Conservation (phyloP, 495 filamentous ascomycete genomes). For the Lasiosphaeria miniovina region DNA sequence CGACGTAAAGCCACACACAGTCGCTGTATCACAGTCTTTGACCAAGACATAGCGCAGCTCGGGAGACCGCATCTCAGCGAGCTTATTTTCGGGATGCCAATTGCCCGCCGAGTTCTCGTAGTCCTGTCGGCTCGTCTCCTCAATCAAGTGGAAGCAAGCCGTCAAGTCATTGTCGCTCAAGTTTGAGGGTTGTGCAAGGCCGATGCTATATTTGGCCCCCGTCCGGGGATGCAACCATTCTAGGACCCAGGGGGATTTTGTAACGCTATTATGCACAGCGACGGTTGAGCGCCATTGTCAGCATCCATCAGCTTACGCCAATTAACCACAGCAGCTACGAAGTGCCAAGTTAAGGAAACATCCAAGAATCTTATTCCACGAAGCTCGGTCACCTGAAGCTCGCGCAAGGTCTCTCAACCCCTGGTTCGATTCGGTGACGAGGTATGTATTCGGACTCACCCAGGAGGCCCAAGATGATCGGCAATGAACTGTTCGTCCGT, state of each 20-base stretch:
- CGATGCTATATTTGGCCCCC: conserved; percentile 37
- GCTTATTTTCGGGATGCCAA: conserved; percentile 70
- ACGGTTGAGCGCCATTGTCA: too few relatives aligned
- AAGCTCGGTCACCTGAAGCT: too few relatives aligned
- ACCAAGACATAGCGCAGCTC: conserved; percentile 68
- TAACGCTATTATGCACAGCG: not conserved
- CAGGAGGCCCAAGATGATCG: conserved; percentile 38
- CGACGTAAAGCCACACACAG: conserved; percentile 65
- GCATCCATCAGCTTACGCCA: too few relatives aligned
- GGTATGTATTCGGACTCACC: conserved; percentile 23
- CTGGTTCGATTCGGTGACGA: too few relatives aligned
- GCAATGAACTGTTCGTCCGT: conserved; percentile 43
- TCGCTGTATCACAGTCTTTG: conserved; percentile 29
- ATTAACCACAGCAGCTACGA: too few relatives aligned
- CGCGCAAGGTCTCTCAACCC: too few relatives aligned
- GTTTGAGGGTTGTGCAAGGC: conserved; percentile 44
- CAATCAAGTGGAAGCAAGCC: conserved; percentile 68
- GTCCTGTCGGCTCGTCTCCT: conserved; percentile 61
- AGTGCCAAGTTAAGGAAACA: too few relatives aligned
- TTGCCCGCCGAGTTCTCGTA: conserved; percentile 63
- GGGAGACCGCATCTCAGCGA: conserved; percentile 69
- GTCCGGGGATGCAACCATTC: conserved; percentile 45
- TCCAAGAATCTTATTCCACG: too few relatives aligned
- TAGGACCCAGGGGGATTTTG: conserved; percentile 35
- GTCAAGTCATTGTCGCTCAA: conserved; percentile 54